phyloP scores from a whole-genome alignment of 331 rosid species.

The Arachis monticola region DNA sequence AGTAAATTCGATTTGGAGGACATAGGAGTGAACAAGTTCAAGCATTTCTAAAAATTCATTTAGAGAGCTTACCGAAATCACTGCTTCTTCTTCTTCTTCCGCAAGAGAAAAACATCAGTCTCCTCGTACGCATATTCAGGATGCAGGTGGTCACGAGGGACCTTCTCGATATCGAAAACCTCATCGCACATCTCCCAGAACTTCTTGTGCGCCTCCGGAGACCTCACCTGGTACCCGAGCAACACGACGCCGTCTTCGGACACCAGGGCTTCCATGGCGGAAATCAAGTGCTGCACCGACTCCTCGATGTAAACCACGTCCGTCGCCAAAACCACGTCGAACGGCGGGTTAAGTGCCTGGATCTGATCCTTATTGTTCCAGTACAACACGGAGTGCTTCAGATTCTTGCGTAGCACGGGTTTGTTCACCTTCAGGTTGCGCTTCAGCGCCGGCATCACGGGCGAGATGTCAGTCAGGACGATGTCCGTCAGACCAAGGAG shows the following conservation, averaged over 20 bases:
- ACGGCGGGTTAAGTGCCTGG: constrained; percentile 62
- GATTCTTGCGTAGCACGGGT: constrained; percentile 62
- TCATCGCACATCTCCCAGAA: constrained; percentile 72
- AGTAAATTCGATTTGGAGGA: no score
- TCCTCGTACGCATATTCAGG: constrained; percentile 85
- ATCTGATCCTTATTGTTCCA: constrained; percentile 80
- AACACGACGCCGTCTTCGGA: constrained; percentile 68
- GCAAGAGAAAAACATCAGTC: constrained; percentile 65
- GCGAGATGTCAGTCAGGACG: constrained; percentile 81
- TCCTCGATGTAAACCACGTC: constrained; percentile 92
- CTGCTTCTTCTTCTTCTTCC: constrained; percentile 73
- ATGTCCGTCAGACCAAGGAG: constrained; percentile 78
- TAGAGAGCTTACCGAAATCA: background rate
- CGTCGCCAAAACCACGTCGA: constrained; percentile 69
- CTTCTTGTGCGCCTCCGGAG: constrained; percentile 69
- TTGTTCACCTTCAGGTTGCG: constrained; percentile 84
- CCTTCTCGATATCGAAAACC: constrained; percentile 55
- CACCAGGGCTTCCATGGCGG: constrained; percentile 68
- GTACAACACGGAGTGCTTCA: constrained; percentile 72
- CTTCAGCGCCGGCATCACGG: constrained; percentile 94
- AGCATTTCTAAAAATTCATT: no score
- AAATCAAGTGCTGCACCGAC: constrained; percentile 58
- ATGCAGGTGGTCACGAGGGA: constrained; percentile 73
- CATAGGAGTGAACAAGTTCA: no score
- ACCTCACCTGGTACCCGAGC: constrained; percentile 83